Evolutionary conservation across 1,284 basidiomycete species (phyloP).

Genomic region (Tilletia walkeri): DNA sequence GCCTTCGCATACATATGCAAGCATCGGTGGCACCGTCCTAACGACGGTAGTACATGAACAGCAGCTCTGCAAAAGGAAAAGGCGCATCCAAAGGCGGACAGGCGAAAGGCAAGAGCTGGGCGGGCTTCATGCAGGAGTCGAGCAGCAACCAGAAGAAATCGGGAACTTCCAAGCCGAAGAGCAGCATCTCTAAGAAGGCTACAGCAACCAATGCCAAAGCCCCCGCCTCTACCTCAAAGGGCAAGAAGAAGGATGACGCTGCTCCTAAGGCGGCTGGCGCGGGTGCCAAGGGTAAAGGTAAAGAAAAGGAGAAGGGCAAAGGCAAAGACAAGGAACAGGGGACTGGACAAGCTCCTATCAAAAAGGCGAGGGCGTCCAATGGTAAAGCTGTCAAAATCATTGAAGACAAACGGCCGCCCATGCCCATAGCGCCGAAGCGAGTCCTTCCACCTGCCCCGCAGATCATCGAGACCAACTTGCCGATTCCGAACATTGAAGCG

Average conservation of each 20-base stretch:
- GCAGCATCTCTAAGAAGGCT: constrained; percentile 12
- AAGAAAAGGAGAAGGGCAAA: background rate
- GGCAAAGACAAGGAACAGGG: background rate
- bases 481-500: constrained; percentile 2
- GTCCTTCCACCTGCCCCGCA: constrained; percentile 5
- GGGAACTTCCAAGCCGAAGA: background rate
- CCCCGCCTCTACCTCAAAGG: background rate
- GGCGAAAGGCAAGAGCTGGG: background rate
- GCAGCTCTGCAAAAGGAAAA: background rate
- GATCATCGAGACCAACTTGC: background rate
- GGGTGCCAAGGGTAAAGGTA: background rate
- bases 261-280: background rate
- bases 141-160: constrained; percentile 9
- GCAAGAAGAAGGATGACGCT: constrained; percentile 6
- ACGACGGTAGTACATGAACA: background rate
- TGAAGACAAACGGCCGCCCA: background rate
- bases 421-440: background rate
- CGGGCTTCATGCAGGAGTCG: constrained; percentile 9
- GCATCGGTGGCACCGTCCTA: no score
- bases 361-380: constrained; percentile 2
- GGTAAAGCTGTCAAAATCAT: background rate
- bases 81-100: background rate
- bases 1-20: background rate
- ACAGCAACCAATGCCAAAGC: background rate
- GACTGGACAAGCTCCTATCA: background rate